Base-by-base conservation (phyloP, 164 flowering plant genomes). In the Euptelea pleiosperma region DNA sequence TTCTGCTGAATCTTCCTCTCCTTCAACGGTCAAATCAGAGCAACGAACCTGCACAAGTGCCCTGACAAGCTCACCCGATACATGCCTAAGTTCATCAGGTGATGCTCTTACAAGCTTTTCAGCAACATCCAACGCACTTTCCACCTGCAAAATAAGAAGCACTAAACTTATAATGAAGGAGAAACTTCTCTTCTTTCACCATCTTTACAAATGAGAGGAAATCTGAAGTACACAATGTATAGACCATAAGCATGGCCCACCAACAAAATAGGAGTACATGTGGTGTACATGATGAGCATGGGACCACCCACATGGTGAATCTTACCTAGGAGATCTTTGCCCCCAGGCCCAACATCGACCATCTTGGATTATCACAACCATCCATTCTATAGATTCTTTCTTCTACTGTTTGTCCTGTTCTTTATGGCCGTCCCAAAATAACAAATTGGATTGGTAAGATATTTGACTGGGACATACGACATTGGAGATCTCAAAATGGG, bases 1-100 rank as follows among this genome's bases (percentile, higher is more conserved):
- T 79, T 90, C 99, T 53, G 89, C 86, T 43, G 96, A 83, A 28
- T 88, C 94, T 77, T 88, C 99, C 66, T 88, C 99, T 54, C 95
- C 99, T 67, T 93, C 97, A 37, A 83, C 56, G 36, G 87, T 73
- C 44, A 77, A 44, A 63, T 93, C 97, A 74, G 95, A 86, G 74
- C 95, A 93, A 53, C 95, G 96, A 62, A 80, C 83, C 62, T 83
- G 97, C 4, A 86, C 74, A n/a, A 93, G 86, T 61, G 82, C 82
- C 75, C 82, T 79, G 39, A 63, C 87, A 62, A 93, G 85, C 71
- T 90, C 99, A 57, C 79, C 72, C 2, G 93, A 78, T 41, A 85
- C 60, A 73, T 81, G 86, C 34, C 52, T 70, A 41, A 90, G 97
- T 64, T 93, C 99, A 78, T 86, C 91, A 24, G 97, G 96, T 37